Evolutionary conservation across 345 rosid species (phyloP), one percentile per base, ranked within the genome.

Genomic region (Erucastrum elatum): DNA sequence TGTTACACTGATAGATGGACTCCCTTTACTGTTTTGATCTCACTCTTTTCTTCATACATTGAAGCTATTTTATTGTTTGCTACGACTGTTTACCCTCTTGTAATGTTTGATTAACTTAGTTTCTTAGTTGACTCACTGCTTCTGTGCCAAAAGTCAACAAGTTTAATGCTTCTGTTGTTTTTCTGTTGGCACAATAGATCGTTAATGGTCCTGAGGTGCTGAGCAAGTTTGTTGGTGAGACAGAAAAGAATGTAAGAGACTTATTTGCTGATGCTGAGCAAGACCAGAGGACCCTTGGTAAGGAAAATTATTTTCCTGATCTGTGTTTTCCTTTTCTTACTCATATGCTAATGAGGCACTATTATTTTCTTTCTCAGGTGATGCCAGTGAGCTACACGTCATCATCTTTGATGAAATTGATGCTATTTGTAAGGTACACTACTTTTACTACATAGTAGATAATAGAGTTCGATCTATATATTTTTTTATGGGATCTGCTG

Each of bases 401-500:
- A 91, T 96, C 73, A 91, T 96, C 34, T 96, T 96, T 87, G 96
- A 96, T 83, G 99, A 96, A 84, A 96, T 96, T 87, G 99, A 96
- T 91, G 98, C 99, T 75, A 93, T 96, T 63, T 96, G 99, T 81
- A 96, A 96, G 99, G 99, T 96, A 88, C 70, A 79, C 53, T 25
- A 46, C 66, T 71, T 15, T 3, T 5, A 12, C 10, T 13, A 29
- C 13, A 30, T n/a, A 29, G 59, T 33, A 62, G 37, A 74, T 58
- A 65, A 46, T n/a, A 72, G 13, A 15, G 66, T 30, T 41, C 5
- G 30, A 34, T 66, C 60, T 60, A 60, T 12, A 68, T 29, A 33
- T n/a, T n/a, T 9, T 64, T 31, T 10, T 51, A 15, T 30, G 68
- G 68, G 29, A 71, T 60, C 37, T 35, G 33, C 64, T 75, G 46